Base-by-base conservation (phyloP, 1,284 basidiomycete genomes). In the Sphagnurus paluster region DNA sequence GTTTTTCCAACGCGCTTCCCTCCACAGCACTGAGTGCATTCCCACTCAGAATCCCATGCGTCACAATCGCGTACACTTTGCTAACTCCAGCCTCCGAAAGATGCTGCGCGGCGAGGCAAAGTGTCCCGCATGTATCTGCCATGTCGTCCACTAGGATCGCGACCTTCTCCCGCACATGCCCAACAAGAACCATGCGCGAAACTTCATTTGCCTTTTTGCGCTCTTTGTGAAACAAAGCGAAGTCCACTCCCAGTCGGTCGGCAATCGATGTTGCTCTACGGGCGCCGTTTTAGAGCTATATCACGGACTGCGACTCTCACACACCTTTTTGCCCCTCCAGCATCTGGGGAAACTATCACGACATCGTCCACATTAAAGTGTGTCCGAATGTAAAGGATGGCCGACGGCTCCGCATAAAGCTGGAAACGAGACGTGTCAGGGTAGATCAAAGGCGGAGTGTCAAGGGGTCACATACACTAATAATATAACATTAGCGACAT, bases 81-180 rank as follows among this genome's bases (percentile, higher is more conserved):
- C 75, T 69, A 9, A 94, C 96, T 2, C 97, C 97, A 7, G 93
- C 92, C 63, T 98, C 93, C 37, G 88, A 74, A 34, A 99, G 79
- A 59, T 96, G 91, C 54, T 83, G 76, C 3, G 97, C 90, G 1
- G 97, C 97, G 30, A 98, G 78, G 57, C 93, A 94, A 44, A 99
- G 80, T 48, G 97, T 99, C 34, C 97, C 97, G 64, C 97, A 99
- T 33, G 97, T 99, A 69, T 99, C 97, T 42, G 97, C 94, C 97
- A 99, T 99, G 74, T 99, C 97, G 77, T 99, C 97, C 42, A 99
- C 95, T n/a, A 99, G 78, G 53, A 99, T 93, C 46, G 96, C 97
- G 34, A 88, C 80, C 74, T 99, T 99, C 67, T 87, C 93, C 60
- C 84, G 84, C 54, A 96, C 95, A 59, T 90, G 84, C 4, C 97